Base-by-base conservation (phyloP, 176 grass and related monocot genomes). In the Bonia amplexicaulis region DNA sequence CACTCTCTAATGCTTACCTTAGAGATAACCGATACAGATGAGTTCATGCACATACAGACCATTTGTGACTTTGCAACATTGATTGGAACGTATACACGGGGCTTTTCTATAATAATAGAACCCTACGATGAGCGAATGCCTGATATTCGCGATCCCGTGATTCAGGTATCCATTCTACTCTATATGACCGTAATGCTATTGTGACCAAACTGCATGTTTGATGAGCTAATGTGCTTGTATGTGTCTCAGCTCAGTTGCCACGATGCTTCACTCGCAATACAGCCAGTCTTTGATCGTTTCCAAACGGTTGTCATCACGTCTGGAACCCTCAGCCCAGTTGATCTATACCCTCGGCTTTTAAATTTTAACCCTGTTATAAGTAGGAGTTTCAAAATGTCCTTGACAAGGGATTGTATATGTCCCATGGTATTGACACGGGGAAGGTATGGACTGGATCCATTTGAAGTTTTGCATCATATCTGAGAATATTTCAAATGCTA, bases 321-420 rank as follows among this genome's bases (percentile, higher is more conserved):
- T 62, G 96, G 96, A 72, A 98, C 96, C 73, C 88, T 98, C 17
- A 98, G 93, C 83, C 96, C 96, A 20, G 95, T 98, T 45, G 93
- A 93, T 87, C 91, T 98, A 29, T 98, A 98, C 67, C 96, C 96
- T 80, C 91, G 93, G 26, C 89, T 98, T 79, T 76, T 98, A 73
- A 98, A 92, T 78, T 98, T 98, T 80, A 93, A 93, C 77, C 96
- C 93, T 68, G 96, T 98, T 74, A 95, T 98, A 89, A 98, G 96
- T 85, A 89, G 84, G 81, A 98, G 96, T 78, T 98, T 98, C 83
- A 98, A 89, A 25, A 98, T 95, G 96, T 98, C 96, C 55, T 87
- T 98, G 79, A 93, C 96, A 58, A 93, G 96, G 83, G 96, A 98
- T 83, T 98, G 96, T 54, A 98, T 98, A 82, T 98, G 96, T 48